Evolutionary conservation across 2,329 filamentous ascomycete species (phyloP), one percentile per base, ranked within the genome.

Genomic region (Diaporthe citrichinensis): DNA sequence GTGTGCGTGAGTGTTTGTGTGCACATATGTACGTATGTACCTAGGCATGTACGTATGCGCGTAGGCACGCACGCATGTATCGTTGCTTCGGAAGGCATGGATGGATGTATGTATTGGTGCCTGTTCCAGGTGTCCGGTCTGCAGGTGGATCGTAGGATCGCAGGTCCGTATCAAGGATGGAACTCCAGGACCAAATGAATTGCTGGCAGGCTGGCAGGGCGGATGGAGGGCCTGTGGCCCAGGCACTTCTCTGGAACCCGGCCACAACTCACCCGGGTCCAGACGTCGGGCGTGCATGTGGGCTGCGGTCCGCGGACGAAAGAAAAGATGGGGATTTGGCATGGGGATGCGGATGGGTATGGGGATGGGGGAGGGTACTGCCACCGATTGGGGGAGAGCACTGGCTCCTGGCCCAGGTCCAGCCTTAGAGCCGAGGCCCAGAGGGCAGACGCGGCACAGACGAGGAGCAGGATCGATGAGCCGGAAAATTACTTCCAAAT

Each of bases 271-370:
- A 14, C 62, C 46, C 62, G 44, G 62, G 62, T 51, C 62, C 62
- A 68, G 62, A 68, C 62, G 62, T 17, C 62, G 62, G 62, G 62
- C 62, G 20, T 69, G 65, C 65, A 69, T 69, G 65, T 69, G 65
- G 65, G 31, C 65, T 69, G 65, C 65, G 34, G 65, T 69, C 65
- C 65, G 65, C 46, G 46, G 65, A 69, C 65, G 49, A 55, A 55
- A 69, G 65, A 55, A 69, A 68, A 69, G 31, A 69, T 55, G 65
- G 65, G 65, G 65, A 53, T 49, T 53, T 44, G 23, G 59, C 59
- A 62, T 62, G 59, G 62, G 62, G 31, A 17, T n/a, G 39, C n/a
- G 58, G 25, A 25, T 68, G 65, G 46, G 46, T 23, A 53, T 39
- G 62, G 31, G 15, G 59, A 62, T 62, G 41, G 65, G 46, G 62